Percentiles rank a stretch among this genome's conserved stretches.
Conservation (phyloP, 805 yeast species). For the Starmerella stellata region DNA sequence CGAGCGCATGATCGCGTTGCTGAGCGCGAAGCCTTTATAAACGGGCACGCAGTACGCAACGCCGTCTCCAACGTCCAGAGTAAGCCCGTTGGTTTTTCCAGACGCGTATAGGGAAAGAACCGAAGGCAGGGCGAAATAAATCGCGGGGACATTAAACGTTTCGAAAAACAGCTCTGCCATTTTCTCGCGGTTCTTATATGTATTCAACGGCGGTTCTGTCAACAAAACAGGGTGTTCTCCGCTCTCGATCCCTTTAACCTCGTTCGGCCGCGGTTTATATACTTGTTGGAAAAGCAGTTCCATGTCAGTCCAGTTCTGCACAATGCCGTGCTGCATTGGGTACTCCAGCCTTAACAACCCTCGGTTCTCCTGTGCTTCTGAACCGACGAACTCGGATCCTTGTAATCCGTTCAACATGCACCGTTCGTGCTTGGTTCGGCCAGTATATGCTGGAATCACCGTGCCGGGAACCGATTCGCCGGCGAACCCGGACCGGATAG, state of each 20-base stretch:
- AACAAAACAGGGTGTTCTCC: conserved; percentile 77
- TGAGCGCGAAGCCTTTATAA: conserved; percentile 69
- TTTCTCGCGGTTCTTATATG: conserved; percentile 38
- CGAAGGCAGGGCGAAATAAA: conserved; percentile 57
- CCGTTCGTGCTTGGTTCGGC: conserved; percentile 67
- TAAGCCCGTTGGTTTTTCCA: conserved; percentile 82
- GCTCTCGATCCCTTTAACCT: conserved; percentile 37
- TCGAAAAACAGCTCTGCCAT: conserved; percentile 55
- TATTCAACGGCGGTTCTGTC: conserved; percentile 81
- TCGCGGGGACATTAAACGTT: conserved; percentile 55
- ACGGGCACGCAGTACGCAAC: conserved; percentile 78
- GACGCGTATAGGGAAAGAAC: conserved; percentile 70
- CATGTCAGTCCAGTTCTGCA: conserved; percentile 72
- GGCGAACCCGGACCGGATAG: conserved; percentile 76
- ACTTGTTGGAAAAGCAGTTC: conserved; percentile 63
- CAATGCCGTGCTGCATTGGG: conserved; percentile 67
- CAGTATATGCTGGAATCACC: conserved; percentile 47
- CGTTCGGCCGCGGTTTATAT: conserved; percentile 22
- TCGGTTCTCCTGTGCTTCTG: conserved; percentile 51
- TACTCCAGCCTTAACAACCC: conserved; percentile 56
- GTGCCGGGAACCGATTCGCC: conserved; percentile 71
- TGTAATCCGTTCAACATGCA: conserved; percentile 58
- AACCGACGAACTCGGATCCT: conserved; percentile 58
- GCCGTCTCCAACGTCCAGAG: conserved; percentile 85
- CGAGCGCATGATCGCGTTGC: conserved; percentile 50